phyloP scores from a whole-genome alignment of 768 basidiomycete species.

The Tulasnella calospora region DNA sequence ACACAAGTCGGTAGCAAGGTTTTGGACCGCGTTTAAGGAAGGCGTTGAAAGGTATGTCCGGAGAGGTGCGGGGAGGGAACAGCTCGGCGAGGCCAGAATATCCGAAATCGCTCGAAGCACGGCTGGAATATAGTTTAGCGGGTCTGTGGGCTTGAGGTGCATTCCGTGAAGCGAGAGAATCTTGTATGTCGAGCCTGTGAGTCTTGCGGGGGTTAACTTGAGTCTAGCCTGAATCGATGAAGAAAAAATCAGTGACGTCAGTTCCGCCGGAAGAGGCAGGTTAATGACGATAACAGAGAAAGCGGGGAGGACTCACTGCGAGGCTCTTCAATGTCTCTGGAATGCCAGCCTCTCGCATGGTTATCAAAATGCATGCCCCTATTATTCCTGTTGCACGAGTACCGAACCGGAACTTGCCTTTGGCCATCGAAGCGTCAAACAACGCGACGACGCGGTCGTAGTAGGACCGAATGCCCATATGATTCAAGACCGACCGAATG shows the following conservation, averaged over 20 bases:
- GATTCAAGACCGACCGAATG: conserved; percentile 8
- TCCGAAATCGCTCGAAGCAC: conserved; percentile 51
- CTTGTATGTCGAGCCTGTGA: conserved; percentile 54
- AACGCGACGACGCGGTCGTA: conserved; percentile 34
- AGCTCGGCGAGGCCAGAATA: conserved; percentile 18
- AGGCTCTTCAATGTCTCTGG: conserved; percentile 66
- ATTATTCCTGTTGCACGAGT: conserved; percentile 62
- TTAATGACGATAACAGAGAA: background rate
- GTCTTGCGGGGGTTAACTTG: conserved; percentile 46
- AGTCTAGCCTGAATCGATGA: conserved; percentile 43
- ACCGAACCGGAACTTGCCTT: conserved; percentile 65
- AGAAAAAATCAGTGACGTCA: background rate
- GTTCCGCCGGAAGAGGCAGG: background rate
- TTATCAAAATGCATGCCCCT: conserved; percentile 63
- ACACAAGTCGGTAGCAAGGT: conserved; percentile 47
- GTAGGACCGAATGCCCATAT: conserved; percentile 3
- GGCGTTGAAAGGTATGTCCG: conserved; percentile 40
- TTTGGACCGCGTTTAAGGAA: conserved; percentile 39
- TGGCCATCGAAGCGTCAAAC: conserved; percentile 62
- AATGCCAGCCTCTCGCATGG: conserved; percentile 64
- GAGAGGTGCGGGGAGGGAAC: conserved; percentile 32
- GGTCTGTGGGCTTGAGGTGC: conserved; percentile 51
- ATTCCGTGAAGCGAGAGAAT: conserved; percentile 52
- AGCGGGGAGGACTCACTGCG: conserved; percentile 41
- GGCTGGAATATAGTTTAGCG: conserved; percentile 53